These are phyloP conservation scores for Syncephalastrum racemosum DNA, from an alignment of 371 early-diverging fungal species.

Conservation along the genomic window DNA sequence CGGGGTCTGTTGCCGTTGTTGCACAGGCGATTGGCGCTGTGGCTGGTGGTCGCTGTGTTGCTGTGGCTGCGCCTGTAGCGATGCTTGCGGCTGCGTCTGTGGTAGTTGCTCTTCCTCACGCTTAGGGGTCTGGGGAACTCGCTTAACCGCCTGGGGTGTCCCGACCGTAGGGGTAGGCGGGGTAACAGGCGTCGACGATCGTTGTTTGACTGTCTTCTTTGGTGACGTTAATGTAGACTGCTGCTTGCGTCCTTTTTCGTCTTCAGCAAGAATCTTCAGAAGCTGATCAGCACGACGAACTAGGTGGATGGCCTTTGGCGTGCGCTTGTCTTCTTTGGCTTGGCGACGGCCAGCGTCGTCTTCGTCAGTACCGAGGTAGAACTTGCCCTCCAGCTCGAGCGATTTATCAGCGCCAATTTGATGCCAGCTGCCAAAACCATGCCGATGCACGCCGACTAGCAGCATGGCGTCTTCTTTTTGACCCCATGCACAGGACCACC, in stretches of 20 bases:
- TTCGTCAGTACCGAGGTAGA: slow-evolving; percentile 66
- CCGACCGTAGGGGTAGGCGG: background rate
- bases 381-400: slow-evolving; percentile 79
- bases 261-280: slow-evolving; percentile 76
- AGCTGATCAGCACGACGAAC: slow-evolving; percentile 90
- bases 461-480: slow-evolving; percentile 95
- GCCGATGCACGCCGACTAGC: slow-evolving; percentile 87
- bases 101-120: background rate
- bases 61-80: background rate
- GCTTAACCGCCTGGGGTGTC: background rate
- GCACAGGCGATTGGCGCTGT: slow-evolving; percentile 2
- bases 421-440: slow-evolving; percentile 95
- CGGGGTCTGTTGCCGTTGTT: background rate
- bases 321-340: slow-evolving; percentile 39
- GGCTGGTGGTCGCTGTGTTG: background rate
- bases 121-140: background rate
- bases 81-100: slow-evolving; percentile 7
- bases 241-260: slow-evolving; percentile 20
- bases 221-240: slow-evolving; percentile 11
- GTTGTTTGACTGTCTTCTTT: slow-evolving; percentile 6
- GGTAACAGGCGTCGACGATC: background rate
- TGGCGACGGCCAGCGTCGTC: slow-evolving; percentile 25
- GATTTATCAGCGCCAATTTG: slow-evolving; percentile 78
- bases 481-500: slow-evolving; percentile 90
- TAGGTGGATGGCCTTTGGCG: slow-evolving; percentile 84